These are phyloP conservation scores for Quercus ilex DNA, from an alignment of 306 rosid genomes.

Conservation along the genomic window DNA sequence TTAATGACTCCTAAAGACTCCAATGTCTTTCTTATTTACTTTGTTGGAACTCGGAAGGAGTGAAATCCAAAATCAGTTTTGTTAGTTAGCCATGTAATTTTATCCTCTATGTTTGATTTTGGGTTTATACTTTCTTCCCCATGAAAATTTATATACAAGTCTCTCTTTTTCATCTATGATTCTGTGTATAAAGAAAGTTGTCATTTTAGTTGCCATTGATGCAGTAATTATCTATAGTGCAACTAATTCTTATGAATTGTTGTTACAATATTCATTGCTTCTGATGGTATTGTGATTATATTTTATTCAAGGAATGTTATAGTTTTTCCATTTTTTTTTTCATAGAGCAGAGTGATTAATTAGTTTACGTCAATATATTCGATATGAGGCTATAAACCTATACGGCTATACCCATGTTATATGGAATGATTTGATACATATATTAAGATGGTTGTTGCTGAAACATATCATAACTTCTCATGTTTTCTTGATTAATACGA, in stretches of 20 bases:
- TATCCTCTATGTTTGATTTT: not conserved
- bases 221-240: not conserved
- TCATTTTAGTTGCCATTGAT: not conserved
- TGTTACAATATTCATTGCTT: not conserved
- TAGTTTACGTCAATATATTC: not conserved
- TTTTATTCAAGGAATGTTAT: not conserved
- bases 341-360: not conserved
- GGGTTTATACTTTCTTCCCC: not conserved
- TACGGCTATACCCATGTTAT: not conserved
- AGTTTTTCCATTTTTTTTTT: not conserved
- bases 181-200: not conserved
- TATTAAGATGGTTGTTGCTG: not conserved
- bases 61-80: slow-evolving; percentile 24
- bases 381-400: not conserved
- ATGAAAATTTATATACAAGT: not conserved
- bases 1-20: not conserved
- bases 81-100: slow-evolving; percentile 16
- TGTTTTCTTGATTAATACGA: not conserved
- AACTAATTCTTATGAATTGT: not conserved
- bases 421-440: not conserved
- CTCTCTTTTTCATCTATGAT: not conserved
- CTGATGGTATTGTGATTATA: not conserved
- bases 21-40: not conserved
- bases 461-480: not conserved
- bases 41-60: slow-evolving; percentile 4